These are phyloP conservation scores for Trametes sanguinea DNA, from an alignment of 768 basidiomycete genomes.

Conservation along the genomic window DNA sequence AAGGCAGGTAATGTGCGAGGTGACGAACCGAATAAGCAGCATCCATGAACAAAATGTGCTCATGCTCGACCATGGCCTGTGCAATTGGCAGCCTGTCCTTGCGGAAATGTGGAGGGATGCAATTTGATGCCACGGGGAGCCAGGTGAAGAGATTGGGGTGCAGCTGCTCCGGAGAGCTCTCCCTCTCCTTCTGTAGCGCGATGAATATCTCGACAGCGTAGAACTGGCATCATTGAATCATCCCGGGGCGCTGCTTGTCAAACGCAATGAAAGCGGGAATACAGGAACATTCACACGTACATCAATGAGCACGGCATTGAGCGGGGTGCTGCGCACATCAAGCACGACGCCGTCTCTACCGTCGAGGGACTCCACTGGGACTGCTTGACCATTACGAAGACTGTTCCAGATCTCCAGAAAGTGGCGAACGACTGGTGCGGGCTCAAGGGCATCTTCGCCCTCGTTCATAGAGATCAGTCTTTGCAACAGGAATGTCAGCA, in stretches of 20 bases:
- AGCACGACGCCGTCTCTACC: no score
- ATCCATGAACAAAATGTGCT: background rate
- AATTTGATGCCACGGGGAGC: conserved; percentile 1
- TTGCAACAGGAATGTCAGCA: no score
- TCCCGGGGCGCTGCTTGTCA: background rate
- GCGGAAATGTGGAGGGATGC: background rate
- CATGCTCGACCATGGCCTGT: background rate
- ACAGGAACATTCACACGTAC: background rate
- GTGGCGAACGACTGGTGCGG: no score
- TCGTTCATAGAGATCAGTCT: no score
- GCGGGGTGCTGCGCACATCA: no score
- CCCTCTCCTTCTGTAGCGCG: background rate
- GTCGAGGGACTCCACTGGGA: no score
- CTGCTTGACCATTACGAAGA: no score
- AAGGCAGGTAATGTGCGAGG: background rate
- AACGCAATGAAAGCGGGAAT: background rate
- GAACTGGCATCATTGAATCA: background rate
- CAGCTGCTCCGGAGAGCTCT: background rate
- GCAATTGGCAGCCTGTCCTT: background rate
- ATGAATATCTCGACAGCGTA: background rate
- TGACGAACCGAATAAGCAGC: background rate
- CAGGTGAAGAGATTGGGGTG: background rate
- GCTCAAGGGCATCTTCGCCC: no score
- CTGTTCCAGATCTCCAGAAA: no score
- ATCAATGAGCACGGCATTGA: background rate